A percentile compares a stretch with the other conserved stretches of the same genome.
Evolutionary conservation across 2,329 filamentous ascomycete species (phyloP).

Genomic region (Xylaria sp.): DNA sequence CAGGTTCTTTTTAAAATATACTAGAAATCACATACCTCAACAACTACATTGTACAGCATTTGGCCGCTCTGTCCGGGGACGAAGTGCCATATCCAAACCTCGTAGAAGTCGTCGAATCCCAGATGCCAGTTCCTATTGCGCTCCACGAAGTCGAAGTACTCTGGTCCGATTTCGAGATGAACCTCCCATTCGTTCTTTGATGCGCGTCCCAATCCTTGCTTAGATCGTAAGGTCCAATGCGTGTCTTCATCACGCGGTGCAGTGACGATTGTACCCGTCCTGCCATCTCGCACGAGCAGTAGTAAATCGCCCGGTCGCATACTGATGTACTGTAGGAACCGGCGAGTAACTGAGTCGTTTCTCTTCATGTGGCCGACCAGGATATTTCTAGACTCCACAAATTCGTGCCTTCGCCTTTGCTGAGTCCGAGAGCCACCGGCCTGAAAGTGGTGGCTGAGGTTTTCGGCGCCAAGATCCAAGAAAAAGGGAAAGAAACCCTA

Average conservation of each 20-base stretch:
- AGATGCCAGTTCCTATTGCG: constrained; percentile 35
- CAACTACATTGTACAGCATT: constrained; percentile 32
- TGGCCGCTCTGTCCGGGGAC: constrained; percentile 29
- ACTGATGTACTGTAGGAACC: constrained; percentile 41
- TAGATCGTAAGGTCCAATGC: constrained; percentile 38
- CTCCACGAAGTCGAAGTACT: constrained; percentile 35
- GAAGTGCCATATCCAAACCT: constrained; percentile 42
- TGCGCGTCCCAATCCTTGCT: constrained; percentile 34
- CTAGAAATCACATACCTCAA: constrained; percentile 21
- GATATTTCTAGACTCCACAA: constrained; percentile 39
- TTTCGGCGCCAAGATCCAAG: constrained; percentile 32
- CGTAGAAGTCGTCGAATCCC: constrained; percentile 40
- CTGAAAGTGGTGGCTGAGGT: constrained; percentile 33
- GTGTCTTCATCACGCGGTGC: constrained; percentile 31
- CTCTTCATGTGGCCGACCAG: constrained; percentile 44
- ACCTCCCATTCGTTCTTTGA: constrained; percentile 36
- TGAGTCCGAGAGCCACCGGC: constrained; percentile 34
- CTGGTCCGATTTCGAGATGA: constrained; percentile 32
- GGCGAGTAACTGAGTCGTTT: constrained; percentile 40
- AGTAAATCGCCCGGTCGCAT: constrained; percentile 39
- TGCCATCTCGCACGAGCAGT: constrained; percentile 40
- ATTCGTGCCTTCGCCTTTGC: constrained; percentile 32
- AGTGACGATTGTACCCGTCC: constrained; percentile 38
- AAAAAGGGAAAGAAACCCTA: constrained; percentile 40
- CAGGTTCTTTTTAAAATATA: not conserved